Percentiles rank a stretch among this genome's conserved stretches.
Conservation (phyloP, 768 basidiomycete genomes). For the Roridomyces roridus region DNA sequence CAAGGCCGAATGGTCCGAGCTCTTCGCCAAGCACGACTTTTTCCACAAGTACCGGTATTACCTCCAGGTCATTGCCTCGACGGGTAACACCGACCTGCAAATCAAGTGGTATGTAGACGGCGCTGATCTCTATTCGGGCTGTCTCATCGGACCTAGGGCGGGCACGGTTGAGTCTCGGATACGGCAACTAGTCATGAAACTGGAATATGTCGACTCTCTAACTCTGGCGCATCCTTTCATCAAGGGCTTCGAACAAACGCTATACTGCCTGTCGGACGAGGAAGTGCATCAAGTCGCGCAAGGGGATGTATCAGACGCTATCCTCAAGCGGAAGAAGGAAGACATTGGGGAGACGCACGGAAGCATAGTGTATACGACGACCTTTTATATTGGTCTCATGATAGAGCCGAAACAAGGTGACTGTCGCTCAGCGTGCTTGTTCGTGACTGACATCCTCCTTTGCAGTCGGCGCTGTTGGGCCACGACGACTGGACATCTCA, state of each 20-base stretch:
- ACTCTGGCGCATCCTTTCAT: slow-evolving; percentile 93
- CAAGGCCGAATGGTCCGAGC: slow-evolving; percentile 85
- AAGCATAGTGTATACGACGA: slow-evolving; percentile 90
- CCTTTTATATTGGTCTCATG: slow-evolving; percentile 94
- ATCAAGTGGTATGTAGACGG: slow-evolving; percentile 80
- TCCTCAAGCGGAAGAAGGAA: slow-evolving; percentile 49
- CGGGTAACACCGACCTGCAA: slow-evolving; percentile 82
- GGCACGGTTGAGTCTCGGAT: slow-evolving; percentile 98
- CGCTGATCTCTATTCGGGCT: neutral
- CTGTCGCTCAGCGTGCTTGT: neutral
- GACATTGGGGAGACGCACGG: slow-evolving; percentile 79
- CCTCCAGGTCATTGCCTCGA: slow-evolving; percentile 93
- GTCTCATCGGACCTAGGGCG: slow-evolving; percentile 45
- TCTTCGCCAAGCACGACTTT: slow-evolving; percentile 96
- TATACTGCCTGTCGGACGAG: slow-evolving; percentile 82
- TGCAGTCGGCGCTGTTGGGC: slow-evolving; percentile 76
- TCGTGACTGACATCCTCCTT: slow-evolving; percentile 11
- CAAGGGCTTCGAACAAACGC: slow-evolving; percentile 90
- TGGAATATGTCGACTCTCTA: slow-evolving; percentile 94
- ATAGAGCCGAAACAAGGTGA: slow-evolving; percentile 92
- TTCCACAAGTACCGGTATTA: slow-evolving; percentile 98
- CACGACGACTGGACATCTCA: slow-evolving; percentile 91
- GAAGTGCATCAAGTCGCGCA: slow-evolving; percentile 89
- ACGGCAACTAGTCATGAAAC: slow-evolving; percentile 96
- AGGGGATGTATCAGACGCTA: slow-evolving; percentile 58